phyloP scores from a whole-genome alignment of 352 stramenopile genomes.

The Globisporangium canariense region DNA sequence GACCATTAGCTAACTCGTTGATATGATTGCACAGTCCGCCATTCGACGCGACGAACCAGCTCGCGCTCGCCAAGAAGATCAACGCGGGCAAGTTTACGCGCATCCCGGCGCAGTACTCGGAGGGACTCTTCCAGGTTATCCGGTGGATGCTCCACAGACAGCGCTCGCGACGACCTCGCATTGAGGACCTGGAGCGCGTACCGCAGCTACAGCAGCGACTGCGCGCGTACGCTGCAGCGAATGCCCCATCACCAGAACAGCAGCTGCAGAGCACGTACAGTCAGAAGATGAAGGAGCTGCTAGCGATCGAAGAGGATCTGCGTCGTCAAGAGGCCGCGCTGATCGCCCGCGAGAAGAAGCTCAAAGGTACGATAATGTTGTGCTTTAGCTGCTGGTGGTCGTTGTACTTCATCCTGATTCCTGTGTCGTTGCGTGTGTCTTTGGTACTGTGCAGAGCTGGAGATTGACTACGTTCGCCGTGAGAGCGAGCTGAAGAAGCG shows the following conservation, averaged over 20 bases:
- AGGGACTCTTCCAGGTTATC: constrained; percentile 88
- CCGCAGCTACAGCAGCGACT: constrained; percentile 79
- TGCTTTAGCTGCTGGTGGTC: background rate
- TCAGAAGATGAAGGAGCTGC: constrained; percentile 86
- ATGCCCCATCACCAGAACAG: constrained; percentile 47
- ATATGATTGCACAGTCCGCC: constrained; percentile 48
- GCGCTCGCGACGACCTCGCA: constrained; percentile 74
- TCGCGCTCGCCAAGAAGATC: constrained; percentile 92
- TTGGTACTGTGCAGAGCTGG: constrained; percentile 39
- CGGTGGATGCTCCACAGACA: constrained; percentile 88
- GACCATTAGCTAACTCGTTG: background rate
- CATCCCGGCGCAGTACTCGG: constrained; percentile 89
- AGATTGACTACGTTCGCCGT: constrained; percentile 75
- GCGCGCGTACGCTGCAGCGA: constrained; percentile 70
- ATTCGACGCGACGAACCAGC: constrained; percentile 91
- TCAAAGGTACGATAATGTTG: constrained; percentile 51
- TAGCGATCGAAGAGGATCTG: constrained; percentile 82
- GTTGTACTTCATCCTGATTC: background rate
- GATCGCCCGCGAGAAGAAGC: constrained; percentile 81
- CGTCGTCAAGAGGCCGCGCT: constrained; percentile 80
- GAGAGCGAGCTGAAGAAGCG: constrained; percentile 82
- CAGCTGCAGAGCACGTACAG: constrained; percentile 81
- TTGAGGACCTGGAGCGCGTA: constrained; percentile 83
- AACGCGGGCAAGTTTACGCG: constrained; percentile 89
- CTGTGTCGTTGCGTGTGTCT: background rate